Evolutionary conservation across 352 stramenopile genomes (phyloP), one percentile per base, ranked within the genome.

Genomic region (Phytopythium kandeliae): DNA sequence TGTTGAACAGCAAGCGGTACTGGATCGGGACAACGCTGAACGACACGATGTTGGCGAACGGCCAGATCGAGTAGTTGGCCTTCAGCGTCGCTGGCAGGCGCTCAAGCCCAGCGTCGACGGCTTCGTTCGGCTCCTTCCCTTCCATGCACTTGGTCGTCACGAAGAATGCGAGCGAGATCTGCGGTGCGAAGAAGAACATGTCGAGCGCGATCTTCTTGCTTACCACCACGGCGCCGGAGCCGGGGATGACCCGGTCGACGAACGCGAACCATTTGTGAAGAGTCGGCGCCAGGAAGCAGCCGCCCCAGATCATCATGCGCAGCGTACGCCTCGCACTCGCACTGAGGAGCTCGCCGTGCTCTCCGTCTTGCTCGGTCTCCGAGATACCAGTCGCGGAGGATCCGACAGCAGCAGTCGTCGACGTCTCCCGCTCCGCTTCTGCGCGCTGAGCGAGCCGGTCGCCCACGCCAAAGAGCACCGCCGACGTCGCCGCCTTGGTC

Each of bases 241-340:
- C 65, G 1, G 59, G 62, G 19, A 74, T 67, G 34, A 65, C 40
- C 65, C 54, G 52, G 54, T 96, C 89, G 28, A 97, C 75, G 30
- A 89, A 41, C 21, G 85, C 68, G 56, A 96, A 96, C 63, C 93
- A 97, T 48, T 79, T 93, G 65, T 97, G 86, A 69, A 92, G 93
- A 58, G 73, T 74, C 15, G 88, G 86, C 26, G 88, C 84, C 57
- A 95, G 84, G 35, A 96, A 69, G 16, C 92, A 51, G 12, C 92
- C 78, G 26, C 87, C 87, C 62, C 94, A 97, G 33, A 94, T 69
- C 48, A 92, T 79, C 74, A 93, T 95, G 15, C 87, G 71, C 17
- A 76, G 53, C 17, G 81, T 83, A 38, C 87, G 65, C 30, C 62
- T 67, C 7, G 56, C 60, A 25, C 63, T 69, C 16, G 57, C 26